Evolutionary conservation across 192 early-diverging fungal genomes (phyloP).

Genomic region (Rhizoclosmatium sp.): DNA sequence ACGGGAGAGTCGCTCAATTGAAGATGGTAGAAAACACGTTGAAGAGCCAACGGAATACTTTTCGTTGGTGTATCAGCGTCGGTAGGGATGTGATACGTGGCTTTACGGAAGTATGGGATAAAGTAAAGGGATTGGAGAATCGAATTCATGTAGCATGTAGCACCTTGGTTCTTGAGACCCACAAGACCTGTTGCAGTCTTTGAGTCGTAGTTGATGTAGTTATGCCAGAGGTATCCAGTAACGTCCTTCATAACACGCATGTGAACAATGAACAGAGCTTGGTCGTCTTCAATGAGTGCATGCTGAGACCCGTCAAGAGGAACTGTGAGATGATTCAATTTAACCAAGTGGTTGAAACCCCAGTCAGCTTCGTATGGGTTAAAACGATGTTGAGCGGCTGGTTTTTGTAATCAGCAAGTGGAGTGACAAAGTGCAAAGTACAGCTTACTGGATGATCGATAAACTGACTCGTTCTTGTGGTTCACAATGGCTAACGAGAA

Average conservation of each 20-base stretch:
- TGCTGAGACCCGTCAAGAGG: constrained; percentile 46
- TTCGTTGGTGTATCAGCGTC: constrained; percentile 84
- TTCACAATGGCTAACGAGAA: constrained; percentile 85
- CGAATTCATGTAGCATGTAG: constrained; percentile 99
- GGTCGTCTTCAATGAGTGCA: constrained; percentile 75
- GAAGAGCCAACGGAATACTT: constrained; percentile 87
- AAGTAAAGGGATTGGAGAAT: constrained; percentile 94
- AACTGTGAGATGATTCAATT: constrained; percentile 57
- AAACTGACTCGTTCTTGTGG: constrained; percentile 68
- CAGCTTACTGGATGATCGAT: constrained; percentile 59
- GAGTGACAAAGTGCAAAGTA: background rate
- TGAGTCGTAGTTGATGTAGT: constrained; percentile 91
- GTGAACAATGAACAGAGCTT: constrained; percentile 72
- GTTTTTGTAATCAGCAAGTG: background rate
- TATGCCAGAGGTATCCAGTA: constrained; percentile 95
- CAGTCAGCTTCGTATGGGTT: constrained; percentile 86
- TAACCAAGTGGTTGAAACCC: constrained; percentile 91
- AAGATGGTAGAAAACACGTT: constrained; percentile 93
- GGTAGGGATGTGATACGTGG: constrained; percentile 92
- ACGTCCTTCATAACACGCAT: constrained; percentile 85
- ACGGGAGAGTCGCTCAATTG: constrained; percentile 76
- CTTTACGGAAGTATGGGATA: constrained; percentile 89
- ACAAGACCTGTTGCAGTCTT: constrained; percentile 89
- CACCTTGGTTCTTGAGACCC: constrained; percentile 96
- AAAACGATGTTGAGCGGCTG: constrained; percentile 85